Conservation (phyloP, 2,329 filamentous ascomycete genomes). For the Lasiodiplodia hormozganensis region DNA sequence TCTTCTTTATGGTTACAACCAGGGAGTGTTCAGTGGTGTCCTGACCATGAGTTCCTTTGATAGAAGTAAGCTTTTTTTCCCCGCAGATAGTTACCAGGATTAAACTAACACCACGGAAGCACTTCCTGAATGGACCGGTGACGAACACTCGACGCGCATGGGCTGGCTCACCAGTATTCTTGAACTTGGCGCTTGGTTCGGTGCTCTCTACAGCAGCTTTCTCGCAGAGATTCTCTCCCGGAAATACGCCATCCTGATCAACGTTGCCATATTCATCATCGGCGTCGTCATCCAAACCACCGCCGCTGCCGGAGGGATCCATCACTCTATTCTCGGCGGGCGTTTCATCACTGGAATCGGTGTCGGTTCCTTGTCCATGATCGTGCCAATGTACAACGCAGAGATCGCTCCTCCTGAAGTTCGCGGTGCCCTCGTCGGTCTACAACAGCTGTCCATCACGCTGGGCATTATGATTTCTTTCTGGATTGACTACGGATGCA, state of each 20-base stretch:
- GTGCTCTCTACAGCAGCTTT: conserved; percentile 72
- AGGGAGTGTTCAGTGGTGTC: conserved; percentile 78
- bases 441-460: conserved; percentile 68
- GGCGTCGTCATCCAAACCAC: conserved; percentile 74
- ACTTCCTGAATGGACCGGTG: conserved; percentile 29
- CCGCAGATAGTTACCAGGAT: too few relatives aligned
- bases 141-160: conserved; percentile 44
- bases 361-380: conserved; percentile 72
- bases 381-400: conserved; percentile 63
- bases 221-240: conserved; percentile 73
- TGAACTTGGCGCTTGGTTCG: conserved; percentile 80
- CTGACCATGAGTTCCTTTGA: conserved; percentile 58
- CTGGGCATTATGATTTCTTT: conserved; percentile 60
- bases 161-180: conserved; percentile 67
- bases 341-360: conserved; percentile 76
- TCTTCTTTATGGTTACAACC: conserved; percentile 73
- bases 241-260: conserved; percentile 73
- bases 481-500: conserved; percentile 64
- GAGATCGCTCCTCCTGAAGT: conserved; percentile 65
- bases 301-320: conserved; percentile 60
- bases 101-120: background rate
- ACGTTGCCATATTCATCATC: conserved; percentile 70
- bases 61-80: conserved; percentile 38
- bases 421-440: conserved; percentile 69
- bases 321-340: conserved; percentile 70